Conservation (phyloP, 805 yeast genomes). For the Tetrapisispora taiwanensis region DNA sequence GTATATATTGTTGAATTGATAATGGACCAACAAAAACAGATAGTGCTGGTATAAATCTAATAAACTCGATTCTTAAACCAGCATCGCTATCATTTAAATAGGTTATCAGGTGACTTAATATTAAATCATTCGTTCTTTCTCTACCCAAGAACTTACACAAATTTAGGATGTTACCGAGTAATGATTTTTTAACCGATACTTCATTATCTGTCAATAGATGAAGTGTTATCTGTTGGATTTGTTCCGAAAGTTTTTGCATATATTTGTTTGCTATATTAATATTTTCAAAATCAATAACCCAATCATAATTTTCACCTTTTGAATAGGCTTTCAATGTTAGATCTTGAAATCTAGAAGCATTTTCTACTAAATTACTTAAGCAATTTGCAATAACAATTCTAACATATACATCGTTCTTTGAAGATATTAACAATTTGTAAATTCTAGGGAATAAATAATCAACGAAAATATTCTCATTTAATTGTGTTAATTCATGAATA, state of each 20-base stretch:
- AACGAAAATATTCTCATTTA: conserved; percentile 66
- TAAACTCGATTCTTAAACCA: conserved; percentile 57
- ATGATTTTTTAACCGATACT: conserved; percentile 54
- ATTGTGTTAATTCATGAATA: conserved; percentile 57
- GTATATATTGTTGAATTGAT: conserved; percentile 75
- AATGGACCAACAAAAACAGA: conserved; percentile 75
- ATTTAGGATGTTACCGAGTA: conserved; percentile 62
- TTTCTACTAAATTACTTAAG: conserved; percentile 59
- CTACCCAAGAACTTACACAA: conserved; percentile 76
- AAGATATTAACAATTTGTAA: conserved; percentile 32
- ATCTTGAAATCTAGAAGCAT: conserved; percentile 54
- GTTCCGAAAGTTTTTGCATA: conserved; percentile 17
- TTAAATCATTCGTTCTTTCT: conserved; percentile 79
- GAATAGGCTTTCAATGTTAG: conserved; percentile 35
- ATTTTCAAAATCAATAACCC: conserved; percentile 11
- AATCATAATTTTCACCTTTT: conserved; percentile 10
- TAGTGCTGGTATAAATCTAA: conserved; percentile 59
- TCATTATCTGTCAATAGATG: conserved; percentile 60
- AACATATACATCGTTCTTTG: conserved; percentile 36
- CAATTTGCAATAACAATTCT: conserved; percentile 63
- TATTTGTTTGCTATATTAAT: conserved; percentile 15
- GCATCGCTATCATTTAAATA: conserved; percentile 74
- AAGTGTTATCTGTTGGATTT: conserved; percentile 57
- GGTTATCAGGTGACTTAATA: conserved; percentile 83
- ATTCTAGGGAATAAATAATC: conserved; percentile 76